Conservation (phyloP, 306 rosid genomes). For the Herpetospermum pedunculosum region DNA sequence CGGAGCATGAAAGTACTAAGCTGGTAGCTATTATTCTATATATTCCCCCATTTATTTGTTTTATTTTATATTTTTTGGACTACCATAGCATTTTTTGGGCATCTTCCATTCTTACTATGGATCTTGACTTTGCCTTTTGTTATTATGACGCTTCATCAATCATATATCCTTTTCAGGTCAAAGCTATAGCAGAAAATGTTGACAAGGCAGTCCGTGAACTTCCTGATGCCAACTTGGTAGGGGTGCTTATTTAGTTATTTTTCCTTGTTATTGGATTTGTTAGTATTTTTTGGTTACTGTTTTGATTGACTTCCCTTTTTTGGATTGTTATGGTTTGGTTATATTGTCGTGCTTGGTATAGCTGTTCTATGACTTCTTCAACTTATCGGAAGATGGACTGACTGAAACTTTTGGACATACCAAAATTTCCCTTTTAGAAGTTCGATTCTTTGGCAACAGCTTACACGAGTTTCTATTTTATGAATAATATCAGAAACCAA, state of each 20-base stretch:
- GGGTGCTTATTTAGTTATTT: constrained; percentile 41
- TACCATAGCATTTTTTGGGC: background rate
- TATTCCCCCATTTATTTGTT: background rate
- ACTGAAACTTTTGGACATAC: background rate
- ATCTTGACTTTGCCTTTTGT: background rate
- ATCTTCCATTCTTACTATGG: background rate
- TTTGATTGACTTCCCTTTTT: background rate
- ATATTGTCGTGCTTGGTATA: background rate
- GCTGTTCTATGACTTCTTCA: background rate
- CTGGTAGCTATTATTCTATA: constrained; percentile 30
- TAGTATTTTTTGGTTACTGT: background rate
- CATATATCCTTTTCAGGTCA: constrained; percentile 38
- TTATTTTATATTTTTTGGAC: background rate
- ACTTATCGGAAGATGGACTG: background rate
- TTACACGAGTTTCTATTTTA: background rate
- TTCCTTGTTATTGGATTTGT: background rate
- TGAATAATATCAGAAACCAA: constrained; percentile 50
- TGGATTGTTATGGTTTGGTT: background rate
- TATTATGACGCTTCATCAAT: background rate
- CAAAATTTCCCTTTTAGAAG: background rate
- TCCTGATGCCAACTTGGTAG: constrained; percentile 98
- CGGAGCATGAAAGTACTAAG: constrained; percentile 58
- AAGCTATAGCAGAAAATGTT: constrained; percentile 82
- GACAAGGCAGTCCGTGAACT: constrained; percentile 90
- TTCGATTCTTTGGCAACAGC: background rate